A percentile compares a stretch with the other conserved stretches of the same genome.
phyloP scores from a whole-genome alignment of 768 basidiomycete species.

The Mycena albidolilacea region DNA sequence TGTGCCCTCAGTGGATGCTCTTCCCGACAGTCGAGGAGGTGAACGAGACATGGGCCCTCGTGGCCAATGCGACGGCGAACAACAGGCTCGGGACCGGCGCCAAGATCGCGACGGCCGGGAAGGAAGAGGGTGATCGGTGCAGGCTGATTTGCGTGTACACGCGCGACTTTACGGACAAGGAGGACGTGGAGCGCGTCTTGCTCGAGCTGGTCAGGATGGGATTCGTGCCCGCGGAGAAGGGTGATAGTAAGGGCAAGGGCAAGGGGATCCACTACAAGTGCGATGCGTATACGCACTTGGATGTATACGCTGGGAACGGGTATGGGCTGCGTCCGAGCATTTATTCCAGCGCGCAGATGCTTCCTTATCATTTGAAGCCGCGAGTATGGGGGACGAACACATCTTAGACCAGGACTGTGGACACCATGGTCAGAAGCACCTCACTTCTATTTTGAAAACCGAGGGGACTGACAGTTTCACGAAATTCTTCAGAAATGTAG shows the following conservation, averaged over 20 bases:
- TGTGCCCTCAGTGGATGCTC: neutral
- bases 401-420: too few species aligned
- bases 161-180: neutral
- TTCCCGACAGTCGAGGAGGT: neutral
- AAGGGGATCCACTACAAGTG: neutral
- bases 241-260: neutral
- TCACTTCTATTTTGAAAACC: too few species aligned
- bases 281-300: neutral
- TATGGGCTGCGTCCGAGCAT: neutral
- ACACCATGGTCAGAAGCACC: too few species aligned
- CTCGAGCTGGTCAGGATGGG: neutral
- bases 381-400: neutral
- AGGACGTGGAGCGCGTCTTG: neutral
- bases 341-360: neutral
- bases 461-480: too few species aligned
- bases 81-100: neutral
- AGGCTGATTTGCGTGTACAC: neutral
- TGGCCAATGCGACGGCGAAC: neutral
- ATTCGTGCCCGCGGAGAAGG: neutral
- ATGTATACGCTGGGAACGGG: neutral
- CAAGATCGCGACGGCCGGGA: neutral
- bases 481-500: too few species aligned
- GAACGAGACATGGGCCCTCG: neutral
- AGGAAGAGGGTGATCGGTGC: neutral
- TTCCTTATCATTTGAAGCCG: neutral